A percentile compares a stretch with the other conserved stretches of the same genome.
Evolutionary conservation across 2,329 filamentous ascomycete species (phyloP).

Genomic region (Cryphonectria naterciae): DNA sequence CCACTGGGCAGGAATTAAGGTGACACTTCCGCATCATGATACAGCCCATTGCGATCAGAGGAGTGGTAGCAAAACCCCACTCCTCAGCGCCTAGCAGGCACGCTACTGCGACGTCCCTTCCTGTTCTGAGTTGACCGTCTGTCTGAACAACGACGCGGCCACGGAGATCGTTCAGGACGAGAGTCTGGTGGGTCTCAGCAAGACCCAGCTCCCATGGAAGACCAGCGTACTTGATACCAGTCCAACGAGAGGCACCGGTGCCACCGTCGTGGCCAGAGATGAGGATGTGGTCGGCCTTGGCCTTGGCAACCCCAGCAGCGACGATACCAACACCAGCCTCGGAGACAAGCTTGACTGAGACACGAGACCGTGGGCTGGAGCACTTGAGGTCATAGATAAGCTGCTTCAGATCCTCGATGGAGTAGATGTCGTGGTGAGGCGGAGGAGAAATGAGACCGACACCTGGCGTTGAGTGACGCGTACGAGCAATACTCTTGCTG

Average conservation of each 20-base stretch:
- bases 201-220: conserved; percentile 96
- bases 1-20: conserved; percentile 63
- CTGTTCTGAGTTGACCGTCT: conserved; percentile 90
- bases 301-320: conserved; percentile 95
- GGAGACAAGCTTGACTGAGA: conserved; percentile 96
- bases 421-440: conserved; percentile 95
- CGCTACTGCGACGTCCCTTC: conserved; percentile 90
- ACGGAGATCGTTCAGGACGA: conserved; percentile 93
- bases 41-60: conserved; percentile 94
- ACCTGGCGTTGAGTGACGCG: conserved; percentile 92
- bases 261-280: conserved; percentile 97
- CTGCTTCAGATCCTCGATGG: conserved; percentile 96
- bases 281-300: conserved; percentile 94
- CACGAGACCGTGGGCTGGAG: conserved; percentile 86
- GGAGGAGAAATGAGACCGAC: conserved; percentile 95
- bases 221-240: conserved; percentile 97
- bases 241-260: conserved; percentile 96
- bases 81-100: conserved; percentile 97
- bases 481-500: conserved; percentile 89
- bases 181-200: conserved; percentile 93
- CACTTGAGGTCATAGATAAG: conserved; percentile 98
- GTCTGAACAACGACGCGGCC: conserved; percentile 96
- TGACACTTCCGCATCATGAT: conserved; percentile 89
- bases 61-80: conserved; percentile 94
- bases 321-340: conserved; percentile 98